phyloP scores from a whole-genome alignment of 1,284 basidiomycete species.

The Cryptococcus sp. region DNA sequence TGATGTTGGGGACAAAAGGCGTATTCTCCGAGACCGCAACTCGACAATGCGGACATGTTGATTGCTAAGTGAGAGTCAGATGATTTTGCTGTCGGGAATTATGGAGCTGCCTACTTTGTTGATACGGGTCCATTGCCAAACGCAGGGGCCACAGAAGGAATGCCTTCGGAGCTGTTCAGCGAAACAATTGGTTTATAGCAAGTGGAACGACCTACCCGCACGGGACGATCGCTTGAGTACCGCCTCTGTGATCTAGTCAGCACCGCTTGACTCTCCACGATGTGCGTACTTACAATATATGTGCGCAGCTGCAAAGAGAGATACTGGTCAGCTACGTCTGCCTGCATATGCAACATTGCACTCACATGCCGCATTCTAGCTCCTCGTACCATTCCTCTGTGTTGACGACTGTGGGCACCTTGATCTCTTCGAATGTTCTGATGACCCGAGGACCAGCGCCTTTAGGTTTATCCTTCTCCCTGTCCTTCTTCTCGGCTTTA shows the following conservation, averaged over 20 bases:
- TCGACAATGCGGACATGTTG: constrained; percentile 40
- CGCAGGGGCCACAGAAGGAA: constrained; percentile 42
- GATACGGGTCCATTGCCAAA: constrained; percentile 40
- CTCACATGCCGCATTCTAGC: constrained; percentile 42
- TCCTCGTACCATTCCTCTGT: constrained; percentile 43
- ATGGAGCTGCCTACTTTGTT: constrained; percentile 22
- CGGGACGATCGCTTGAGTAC: constrained; percentile 35
- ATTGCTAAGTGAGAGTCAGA: constrained; percentile 16
- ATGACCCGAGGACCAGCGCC: constrained; percentile 25
- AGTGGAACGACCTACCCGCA: constrained; percentile 32
- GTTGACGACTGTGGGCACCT: constrained; percentile 24
- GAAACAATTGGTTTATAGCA: neutral
- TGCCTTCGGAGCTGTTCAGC: constrained; percentile 18
- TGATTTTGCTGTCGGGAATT: neutral
- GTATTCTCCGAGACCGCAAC: constrained; percentile 19
- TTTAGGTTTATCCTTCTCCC: constrained; percentile 11
- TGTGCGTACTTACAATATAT: constrained; percentile 28
- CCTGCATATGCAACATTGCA: constrained; percentile 8
- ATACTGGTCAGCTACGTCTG: constrained; percentile 2
- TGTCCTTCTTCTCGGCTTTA: neutral
- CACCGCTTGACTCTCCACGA: neutral
- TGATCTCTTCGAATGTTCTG: constrained; percentile 39
- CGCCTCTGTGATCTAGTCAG: constrained; percentile 21
- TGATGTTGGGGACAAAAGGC: constrained; percentile 37
- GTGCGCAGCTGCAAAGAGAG: constrained; percentile 26